Conservation (phyloP, 2,329 filamentous ascomycete genomes). For the Trichophyton schoenleinii region DNA sequence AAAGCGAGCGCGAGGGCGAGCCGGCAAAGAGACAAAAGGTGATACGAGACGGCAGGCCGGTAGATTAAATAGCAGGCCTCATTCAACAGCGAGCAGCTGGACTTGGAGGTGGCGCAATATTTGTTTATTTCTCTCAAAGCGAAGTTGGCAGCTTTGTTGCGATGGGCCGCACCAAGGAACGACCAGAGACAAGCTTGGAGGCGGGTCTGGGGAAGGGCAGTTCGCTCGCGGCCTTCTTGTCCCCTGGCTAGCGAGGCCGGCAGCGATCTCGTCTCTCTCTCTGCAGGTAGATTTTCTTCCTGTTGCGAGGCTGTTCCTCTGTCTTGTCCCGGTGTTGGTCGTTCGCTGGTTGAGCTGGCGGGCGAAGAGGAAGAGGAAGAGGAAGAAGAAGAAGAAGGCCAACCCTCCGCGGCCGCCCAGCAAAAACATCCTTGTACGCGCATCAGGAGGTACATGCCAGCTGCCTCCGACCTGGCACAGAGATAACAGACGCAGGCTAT, state of each 20-base stretch:
- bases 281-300: no score
- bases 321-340: neutral
- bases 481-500: neutral
- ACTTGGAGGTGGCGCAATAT: neutral
- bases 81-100: neutral
- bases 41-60: neutral
- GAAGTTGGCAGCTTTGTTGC: slow-evolving; percentile 4
- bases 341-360: neutral
- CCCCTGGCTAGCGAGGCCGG: neutral
- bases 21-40: neutral
- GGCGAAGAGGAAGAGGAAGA: neutral
- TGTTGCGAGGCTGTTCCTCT: neutral
- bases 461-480: neutral
- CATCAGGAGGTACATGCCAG: neutral
- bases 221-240: no score
- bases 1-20: neutral
- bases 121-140: neutral
- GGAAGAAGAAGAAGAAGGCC: neutral
- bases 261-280: neutral
- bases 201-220: neutral
- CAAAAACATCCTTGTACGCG: slow-evolving; percentile 1
- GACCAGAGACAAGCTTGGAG: neutral
- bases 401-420: neutral
- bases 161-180: neutral
- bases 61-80: neutral